Base-by-base conservation (phyloP, 495 filamentous ascomycete species). In the Podospora didyma region DNA sequence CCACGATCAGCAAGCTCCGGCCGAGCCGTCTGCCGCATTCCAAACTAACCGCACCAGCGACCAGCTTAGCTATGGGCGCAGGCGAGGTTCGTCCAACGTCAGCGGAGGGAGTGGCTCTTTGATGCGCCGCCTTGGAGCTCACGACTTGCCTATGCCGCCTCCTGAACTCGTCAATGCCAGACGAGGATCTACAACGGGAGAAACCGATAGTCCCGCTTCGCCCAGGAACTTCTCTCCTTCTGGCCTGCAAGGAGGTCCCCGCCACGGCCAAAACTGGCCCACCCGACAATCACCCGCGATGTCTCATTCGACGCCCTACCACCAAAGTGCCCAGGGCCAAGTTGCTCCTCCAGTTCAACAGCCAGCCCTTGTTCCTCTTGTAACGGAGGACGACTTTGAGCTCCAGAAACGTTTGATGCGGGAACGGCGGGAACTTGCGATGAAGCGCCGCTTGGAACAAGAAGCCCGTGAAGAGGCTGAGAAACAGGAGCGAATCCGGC, bases 41-140 rank as follows among this genome's bases (percentile, higher is more conserved):
- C 93, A 96, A 63, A 90, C 88, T 9, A 83, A 86, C 57, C 82
- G 90, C 46, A 81, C 81, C 12, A 85, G 79, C 61, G 81, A 81
- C 34, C 86, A 86, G 49, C 88, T 92, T 56, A 82, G 75, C 4
- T 96, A 89, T 79, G 82, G 79, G 24, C 85, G 92, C 54, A 84
- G 90, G 46, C 86, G 95, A 46, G 87, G 88, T 49, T 97, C 93
- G n/a, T 96, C 93, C 1, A 96, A 92, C 65, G 88, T 96, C 26
- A 97, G 93, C 67, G 93, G 92, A 28, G 90, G 90, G 54, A 97
- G 92, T 70, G 89, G 88, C 44, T 81, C 79, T 46, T 82, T 82
- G 64, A 80, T 79, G 52, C 68, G 78, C 52, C 71, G 75, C 19
- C 62, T 75, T 48, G 73, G 70, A 60, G 72, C 70, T n/a, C 71